Base-by-base conservation (phyloP, 116 monocot genomes). In the Iris pallida region DNA sequence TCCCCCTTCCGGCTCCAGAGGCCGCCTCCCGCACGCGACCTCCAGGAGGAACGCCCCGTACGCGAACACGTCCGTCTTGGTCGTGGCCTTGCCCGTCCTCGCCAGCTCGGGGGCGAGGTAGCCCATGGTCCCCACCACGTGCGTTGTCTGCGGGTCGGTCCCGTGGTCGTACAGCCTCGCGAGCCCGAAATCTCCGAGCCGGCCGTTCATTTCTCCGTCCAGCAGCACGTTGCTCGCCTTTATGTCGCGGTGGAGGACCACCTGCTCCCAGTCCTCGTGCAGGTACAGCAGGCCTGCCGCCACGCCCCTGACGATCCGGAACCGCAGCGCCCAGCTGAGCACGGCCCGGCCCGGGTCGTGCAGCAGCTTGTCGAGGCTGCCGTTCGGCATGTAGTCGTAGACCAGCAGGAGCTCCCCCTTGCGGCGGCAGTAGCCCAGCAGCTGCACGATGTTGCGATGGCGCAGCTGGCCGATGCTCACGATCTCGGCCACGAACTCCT, bases 221-320 rank as follows among this genome's bases (percentile, higher is more conserved):
- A 62, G 62, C 3, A 71, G 61, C 5, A 71, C 53, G 8, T 71
- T 71, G 52, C 61, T 53, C 1, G 71, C 47, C 11, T 71, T 71
- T 46, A 71, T 61, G 71, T 71, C 71, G 11, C 71, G n/a, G 62
- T 71, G 71, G 16, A 71, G 51, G 11, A 63, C 62, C 4, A 75
- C 59, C 7, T 77, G 71, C 71, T 77, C 71, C 71, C 66, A 77
- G 44, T 71, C 77, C 42, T 77, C 77, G 49, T 71, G 71, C 5
- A 77, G 63, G 70, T 77, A 77, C 41, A 77, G 71, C 41, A 77
- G 48, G 6, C 77, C 71, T 0, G 65, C 57, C 8, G 71, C 77
- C 7, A 77, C 49, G 15, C 71, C 77, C 14, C 52, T 59, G 15
- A 77, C 57, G 16, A 77, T 71, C 30, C 65, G 40, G 18, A 77